These are phyloP conservation scores for Cornus florida DNA, from an alignment of 148 eudicot species.

Conservation along the genomic window DNA sequence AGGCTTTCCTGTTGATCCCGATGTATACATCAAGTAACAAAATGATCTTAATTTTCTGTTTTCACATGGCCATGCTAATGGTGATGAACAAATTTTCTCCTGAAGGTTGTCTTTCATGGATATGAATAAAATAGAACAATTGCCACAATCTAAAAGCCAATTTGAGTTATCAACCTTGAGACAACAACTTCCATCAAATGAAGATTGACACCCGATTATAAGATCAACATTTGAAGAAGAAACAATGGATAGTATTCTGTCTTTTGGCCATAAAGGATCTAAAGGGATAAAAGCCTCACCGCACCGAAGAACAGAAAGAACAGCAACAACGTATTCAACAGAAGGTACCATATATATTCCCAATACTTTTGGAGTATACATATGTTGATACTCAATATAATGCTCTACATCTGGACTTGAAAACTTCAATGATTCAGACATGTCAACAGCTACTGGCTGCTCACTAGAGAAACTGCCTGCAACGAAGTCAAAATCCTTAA, in stretches of 20 bases:
- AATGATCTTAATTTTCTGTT: constrained; percentile 40
- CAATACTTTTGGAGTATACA: constrained; percentile 38
- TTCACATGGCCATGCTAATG: constrained; percentile 70
- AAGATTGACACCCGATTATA: constrained; percentile 46
- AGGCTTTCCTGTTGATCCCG: constrained; percentile 91
- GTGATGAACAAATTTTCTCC: constrained; percentile 36
- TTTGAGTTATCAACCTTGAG: constrained; percentile 37
- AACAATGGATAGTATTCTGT: constrained; percentile 56
- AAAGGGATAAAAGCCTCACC: constrained; percentile 83
- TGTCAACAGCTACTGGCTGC: constrained; percentile 11
- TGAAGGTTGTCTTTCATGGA: constrained; percentile 36
- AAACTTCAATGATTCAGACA: constrained; percentile 4
- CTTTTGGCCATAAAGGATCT: constrained; percentile 83
- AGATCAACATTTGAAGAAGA: constrained; percentile 63
- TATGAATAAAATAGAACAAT: constrained; percentile 43
- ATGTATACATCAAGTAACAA: constrained; percentile 90
- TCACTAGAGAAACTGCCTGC: constrained; percentile 8
- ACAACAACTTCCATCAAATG: constrained; percentile 28
- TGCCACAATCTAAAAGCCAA: constrained; percentile 47
- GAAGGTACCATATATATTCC: constrained; percentile 80
- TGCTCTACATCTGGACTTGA: constrained; percentile 11
- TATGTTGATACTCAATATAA: constrained; percentile 15
- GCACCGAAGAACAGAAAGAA: constrained; percentile 72
- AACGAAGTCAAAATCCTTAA: constrained; percentile 2
- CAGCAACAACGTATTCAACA: constrained; percentile 63